Conservation (phyloP, 1,284 basidiomycete species). For the Trichosporon sp. region DNA sequence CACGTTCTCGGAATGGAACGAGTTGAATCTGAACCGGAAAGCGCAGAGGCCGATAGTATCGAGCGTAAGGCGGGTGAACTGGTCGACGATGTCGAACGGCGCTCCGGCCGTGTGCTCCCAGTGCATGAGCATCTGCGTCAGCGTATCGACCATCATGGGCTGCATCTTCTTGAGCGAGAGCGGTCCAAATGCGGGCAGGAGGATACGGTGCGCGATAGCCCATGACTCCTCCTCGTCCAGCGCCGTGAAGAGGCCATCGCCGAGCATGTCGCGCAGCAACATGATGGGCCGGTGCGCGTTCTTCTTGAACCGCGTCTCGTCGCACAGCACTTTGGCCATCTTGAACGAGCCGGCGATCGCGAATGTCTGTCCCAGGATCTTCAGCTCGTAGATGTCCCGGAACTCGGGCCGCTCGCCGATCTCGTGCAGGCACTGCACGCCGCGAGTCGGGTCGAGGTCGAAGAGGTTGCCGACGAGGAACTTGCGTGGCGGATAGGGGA, state of each 20-base stretch:
- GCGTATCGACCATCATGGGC: slow-evolving; percentile 52
- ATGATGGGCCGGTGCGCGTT: slow-evolving; percentile 40
- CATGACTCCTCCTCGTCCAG: slow-evolving; percentile 52
- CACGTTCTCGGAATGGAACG: slow-evolving; percentile 32
- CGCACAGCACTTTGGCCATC: slow-evolving; percentile 50
- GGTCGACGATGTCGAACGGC: slow-evolving; percentile 31
- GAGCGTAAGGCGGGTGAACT: background rate
- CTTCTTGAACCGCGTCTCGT: slow-evolving; percentile 53
- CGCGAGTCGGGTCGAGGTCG: slow-evolving; percentile 14
- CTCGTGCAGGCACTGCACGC: slow-evolving; percentile 20
- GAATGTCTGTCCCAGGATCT: slow-evolving; percentile 18
- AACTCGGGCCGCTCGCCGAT: background rate
- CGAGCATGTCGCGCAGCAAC: slow-evolving; percentile 49
- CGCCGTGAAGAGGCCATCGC: slow-evolving; percentile 49
- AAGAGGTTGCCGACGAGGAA: slow-evolving; percentile 44
- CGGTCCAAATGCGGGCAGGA: slow-evolving; percentile 55
- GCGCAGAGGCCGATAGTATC: slow-evolving; percentile 19
- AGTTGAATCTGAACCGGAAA: slow-evolving; percentile 50
- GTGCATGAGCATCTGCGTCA: slow-evolving; percentile 48
- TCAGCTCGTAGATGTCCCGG: slow-evolving; percentile 43
- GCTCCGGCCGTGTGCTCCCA: background rate
- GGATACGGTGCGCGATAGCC: slow-evolving; percentile 51
- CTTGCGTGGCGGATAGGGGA: background rate
- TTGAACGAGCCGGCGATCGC: slow-evolving; percentile 46
- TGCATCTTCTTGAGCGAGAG: slow-evolving; percentile 52